Evolutionary conservation across 305 asterid genomes (phyloP), one percentile per base, ranked within the genome.

Genomic region (Striga hermonthica): DNA sequence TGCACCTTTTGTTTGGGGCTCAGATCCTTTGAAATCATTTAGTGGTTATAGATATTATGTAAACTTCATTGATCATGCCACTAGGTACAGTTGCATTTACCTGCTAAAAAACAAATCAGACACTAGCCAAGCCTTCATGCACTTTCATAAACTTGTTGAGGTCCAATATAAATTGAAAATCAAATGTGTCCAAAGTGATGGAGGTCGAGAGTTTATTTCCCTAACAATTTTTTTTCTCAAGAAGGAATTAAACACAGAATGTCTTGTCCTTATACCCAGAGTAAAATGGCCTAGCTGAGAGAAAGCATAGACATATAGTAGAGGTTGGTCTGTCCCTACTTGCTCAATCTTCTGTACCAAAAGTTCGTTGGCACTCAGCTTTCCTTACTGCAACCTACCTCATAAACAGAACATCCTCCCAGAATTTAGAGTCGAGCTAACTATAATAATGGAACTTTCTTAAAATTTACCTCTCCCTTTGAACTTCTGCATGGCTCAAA

Each of bases 71-170:
- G 60, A 54, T 54, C 39, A 54, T 28, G 4, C 1, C 9, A 22
- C 60, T 54, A 22, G 60, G 4, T 7, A 39, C 3, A 54, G 13
- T 3, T 54, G 60, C 39, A 7, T 54, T 16, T 54, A 54, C 9
- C 8, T 54, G n/a, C 22, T 54, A 13, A 9, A 22, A 9, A 5
- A 22, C 0, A 54, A 54, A 9, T 54, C 39, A 2, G 39, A 54
- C 3, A 28, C 60, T 6, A 54, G 28, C n/a, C 6, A 1, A 6
- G 4, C 13, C 8, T 7, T 28, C 5, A 8, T 1, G 7, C 39
- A 54, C 22, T 22, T 54, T 54, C 57, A 54, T 54, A 0, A 22
- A 54, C 36, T 54, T 38, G 60, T 54, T 1, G 60, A 54, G 31
- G 31, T 5, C 31, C 60, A 54, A 54, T 54, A 22, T 16, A 5